Base-by-base conservation (phyloP, 192 early-diverging fungal genomes). In the Diversispora eburnea region DNA sequence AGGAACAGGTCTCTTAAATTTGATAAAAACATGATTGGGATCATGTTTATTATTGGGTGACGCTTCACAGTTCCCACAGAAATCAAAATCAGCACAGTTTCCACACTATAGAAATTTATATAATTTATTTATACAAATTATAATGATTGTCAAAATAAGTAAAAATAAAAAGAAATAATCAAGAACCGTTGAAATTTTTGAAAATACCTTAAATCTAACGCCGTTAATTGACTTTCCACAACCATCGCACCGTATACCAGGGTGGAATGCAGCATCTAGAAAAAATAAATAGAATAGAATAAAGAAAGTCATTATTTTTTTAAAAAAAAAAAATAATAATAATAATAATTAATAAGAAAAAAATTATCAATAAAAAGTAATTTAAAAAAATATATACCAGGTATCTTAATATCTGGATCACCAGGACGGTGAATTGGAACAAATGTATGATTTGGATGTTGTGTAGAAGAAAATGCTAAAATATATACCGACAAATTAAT, bases 21-120 rank as follows among this genome's bases (percentile, higher is more conserved):
- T 87, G 8, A 87, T 55, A 12, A 87, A 85, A 33, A 83, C 66
- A 73, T 87, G 85, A 5, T 62, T 67, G 2, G 59, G 43, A 60
- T 84, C 77, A 64, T 87, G 85, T 9, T 68, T 46, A 8, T 45
- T 67, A 8, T 64, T 19, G 3, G 83, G 77, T 1, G 75, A 70
- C 7, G 80, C 70, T 70, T 83, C 81, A 51, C 90, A 91, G 64
- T 85, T 87, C 57, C 79, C 82, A 70, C 90, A 91, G 12, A 86
- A 69, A 77, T 91, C 90, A 75, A 83, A 90, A 58, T 88, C 81
- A 22, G 72, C 20, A 66, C 90, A 91, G 60, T 85, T 81, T 17
- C 79, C 82, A 64, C 85, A 87, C 83, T 86, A 72, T 67, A 7
- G 12, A 48, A 54, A 60, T 3, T 47, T n/a, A 59, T 41, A 59